Evolutionary conservation across 768 basidiomycete species (phyloP).

Genomic region (Tylopilus balloui): DNA sequence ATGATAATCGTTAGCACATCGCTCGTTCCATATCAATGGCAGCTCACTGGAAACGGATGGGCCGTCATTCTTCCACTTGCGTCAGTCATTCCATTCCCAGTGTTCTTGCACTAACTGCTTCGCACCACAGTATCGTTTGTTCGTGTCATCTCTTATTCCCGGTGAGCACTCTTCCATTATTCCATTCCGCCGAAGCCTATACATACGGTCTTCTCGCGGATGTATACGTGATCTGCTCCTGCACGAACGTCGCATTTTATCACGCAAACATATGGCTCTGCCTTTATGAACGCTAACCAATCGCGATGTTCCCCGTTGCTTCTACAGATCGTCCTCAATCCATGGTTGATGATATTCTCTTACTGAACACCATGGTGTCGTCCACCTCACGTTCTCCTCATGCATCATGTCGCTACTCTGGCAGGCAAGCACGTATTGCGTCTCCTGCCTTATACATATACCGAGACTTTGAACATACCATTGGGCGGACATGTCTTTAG

Average conservation of each 20-base stretch:
- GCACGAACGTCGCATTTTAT: constrained; percentile 14
- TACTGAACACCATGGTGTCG: constrained; percentile 28
- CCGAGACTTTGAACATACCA: not conserved
- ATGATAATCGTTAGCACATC: constrained; percentile 56
- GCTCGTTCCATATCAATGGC: constrained; percentile 64
- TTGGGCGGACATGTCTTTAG: constrained; percentile 14
- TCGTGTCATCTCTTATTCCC: constrained; percentile 73
- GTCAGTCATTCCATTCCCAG: constrained; percentile 36
- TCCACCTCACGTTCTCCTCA: constrained; percentile 8
- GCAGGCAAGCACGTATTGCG: not conserved
- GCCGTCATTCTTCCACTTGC: constrained; percentile 74
- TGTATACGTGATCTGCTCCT: not conserved
- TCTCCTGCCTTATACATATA: not conserved
- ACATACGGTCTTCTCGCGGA: not conserved
- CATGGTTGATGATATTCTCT: constrained; percentile 85
- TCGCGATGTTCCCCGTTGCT: not conserved
- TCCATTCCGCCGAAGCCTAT: not conserved
- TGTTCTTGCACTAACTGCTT: constrained; percentile 1
- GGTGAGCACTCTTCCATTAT: constrained; percentile 39
- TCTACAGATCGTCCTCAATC: constrained; percentile 73
- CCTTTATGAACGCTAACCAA: constrained; percentile 13
- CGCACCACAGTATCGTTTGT: constrained; percentile 48
- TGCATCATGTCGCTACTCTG: not conserved
- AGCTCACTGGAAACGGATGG: constrained; percentile 56
- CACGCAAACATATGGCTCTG: not conserved